Evolutionary conservation across 192 early-diverging fungal species (phyloP).

Genomic region (Kickxella alabastrina): DNA sequence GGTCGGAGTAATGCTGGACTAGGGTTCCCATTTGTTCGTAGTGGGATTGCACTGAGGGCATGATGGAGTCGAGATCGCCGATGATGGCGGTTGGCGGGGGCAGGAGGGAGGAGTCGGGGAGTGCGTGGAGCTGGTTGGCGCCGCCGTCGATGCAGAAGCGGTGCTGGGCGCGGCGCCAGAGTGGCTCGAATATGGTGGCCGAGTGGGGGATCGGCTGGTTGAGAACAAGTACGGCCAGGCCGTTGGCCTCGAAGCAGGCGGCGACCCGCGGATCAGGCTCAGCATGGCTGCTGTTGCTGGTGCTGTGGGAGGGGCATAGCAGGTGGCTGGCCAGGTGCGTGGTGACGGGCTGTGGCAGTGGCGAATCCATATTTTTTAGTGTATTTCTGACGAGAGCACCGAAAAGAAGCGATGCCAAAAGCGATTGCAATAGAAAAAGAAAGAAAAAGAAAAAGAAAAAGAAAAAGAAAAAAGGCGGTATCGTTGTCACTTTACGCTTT

Average conservation of each 20-base stretch:
- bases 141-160: slow-evolving; percentile 87
- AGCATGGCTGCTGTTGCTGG: not conserved
- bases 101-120: slow-evolving; percentile 43
- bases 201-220: slow-evolving; percentile 63
- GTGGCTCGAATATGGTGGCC: slow-evolving; percentile 23
- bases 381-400: no score
- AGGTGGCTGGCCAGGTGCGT: not conserved
- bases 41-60: slow-evolving; percentile 55
- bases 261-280: no score
- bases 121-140: slow-evolving; percentile 77
- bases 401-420: no score
- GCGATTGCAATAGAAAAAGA: not conserved
- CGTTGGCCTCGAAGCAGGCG: no score
- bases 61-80: slow-evolving; percentile 86
- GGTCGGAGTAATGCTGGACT: slow-evolving; percentile 51
- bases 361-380: no score
- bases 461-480: not conserved
- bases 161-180: slow-evolving; percentile 46
- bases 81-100: slow-evolving; percentile 51
- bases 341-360: not conserved
- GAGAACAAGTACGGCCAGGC: slow-evolving; percentile 65
- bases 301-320: not conserved
- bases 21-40: slow-evolving; percentile 52
- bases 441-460: not conserved
- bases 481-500: no score